Conservation (phyloP, 352 stramenopile species). For the Phytophthora crassamura region DNA sequence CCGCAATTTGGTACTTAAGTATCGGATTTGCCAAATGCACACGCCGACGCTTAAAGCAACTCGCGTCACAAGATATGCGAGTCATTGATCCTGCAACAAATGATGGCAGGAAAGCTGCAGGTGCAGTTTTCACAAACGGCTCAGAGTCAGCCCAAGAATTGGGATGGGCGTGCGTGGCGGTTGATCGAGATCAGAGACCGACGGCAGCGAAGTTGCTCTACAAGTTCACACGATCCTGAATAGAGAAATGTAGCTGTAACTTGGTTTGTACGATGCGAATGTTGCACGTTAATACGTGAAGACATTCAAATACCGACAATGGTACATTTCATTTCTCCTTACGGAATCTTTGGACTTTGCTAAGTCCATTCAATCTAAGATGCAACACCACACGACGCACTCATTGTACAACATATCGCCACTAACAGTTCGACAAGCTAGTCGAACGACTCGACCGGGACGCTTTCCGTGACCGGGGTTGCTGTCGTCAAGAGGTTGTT, state of each 20-base stretch:
- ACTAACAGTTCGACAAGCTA: not conserved
- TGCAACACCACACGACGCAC: conserved; percentile 8
- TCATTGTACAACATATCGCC: not conserved
- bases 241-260: conserved; percentile 18
- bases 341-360: too few relatives aligned
- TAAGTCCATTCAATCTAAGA: conserved; percentile 1
- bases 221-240: conserved; percentile 33
- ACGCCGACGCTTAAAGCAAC: conserved; percentile 7
- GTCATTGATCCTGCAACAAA: conserved; percentile 24
- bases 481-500: conserved; percentile 42
- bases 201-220: conserved; percentile 39
- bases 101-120: conserved; percentile 19
- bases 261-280: too few relatives aligned
- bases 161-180: conserved; percentile 14
- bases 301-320: too few relatives aligned
- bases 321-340: too few relatives aligned
- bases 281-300: too few relatives aligned
- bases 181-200: conserved; percentile 20
- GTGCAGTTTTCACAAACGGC: conserved; percentile 21
- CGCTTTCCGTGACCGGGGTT: not conserved
- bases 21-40: conserved; percentile 20
- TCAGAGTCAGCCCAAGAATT: conserved; percentile 13
- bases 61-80: conserved; percentile 23
- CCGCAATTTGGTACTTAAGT: not conserved
- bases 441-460: not conserved